Evolutionary conservation across 208 protist species (phyloP), one percentile per base, ranked within the genome.

Genomic region (Leptomonas pyrrhocoris): DNA sequence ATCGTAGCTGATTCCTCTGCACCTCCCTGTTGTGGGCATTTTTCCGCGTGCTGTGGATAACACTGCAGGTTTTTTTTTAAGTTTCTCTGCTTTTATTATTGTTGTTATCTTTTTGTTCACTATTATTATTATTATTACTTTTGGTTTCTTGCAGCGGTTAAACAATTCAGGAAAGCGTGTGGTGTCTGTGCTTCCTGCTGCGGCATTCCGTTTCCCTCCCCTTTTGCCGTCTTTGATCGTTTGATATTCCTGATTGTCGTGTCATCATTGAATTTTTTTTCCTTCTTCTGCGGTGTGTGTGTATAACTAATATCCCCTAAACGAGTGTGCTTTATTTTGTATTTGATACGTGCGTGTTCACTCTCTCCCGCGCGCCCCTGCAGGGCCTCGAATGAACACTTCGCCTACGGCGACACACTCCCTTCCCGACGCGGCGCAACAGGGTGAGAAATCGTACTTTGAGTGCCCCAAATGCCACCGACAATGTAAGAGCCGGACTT

Each of bases 401-500:
- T 66, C 40, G 42, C 56, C 55, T 2, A 31, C 36, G 23, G 48
- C 63, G 15, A 30, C 48, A 2, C 56, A 58, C 71, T 53, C 56
- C 28, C 36, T 56, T 38, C 38, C 56, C 19, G 25, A 49, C 43
- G 43, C 49, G 23, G 31, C 51, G 18, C 40, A 34, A 7, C 13
- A 38, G 6, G 38, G 48, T 31, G 56, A 59, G 9, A 28, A 12
- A 49, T 42, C 46, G n/a, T 60, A 66, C 56, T 61, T 65, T 34
- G 54, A 70, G 50, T 77, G 72, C 63, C 72, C 62, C 19, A 59
- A 48, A 23, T 77, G 72, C 57, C 63, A 71, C 46, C 46, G 57
- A 18, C 62, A 66, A 12, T 71, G 72, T 56, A 77, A 77, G 49
- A 77, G 72, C 45, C 72, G 63, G 4, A 71, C 72, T 5, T 66